Evolutionary conservation across 129 eudicot genomes (phyloP).

Genomic region (Tanacetum coccineum): DNA sequence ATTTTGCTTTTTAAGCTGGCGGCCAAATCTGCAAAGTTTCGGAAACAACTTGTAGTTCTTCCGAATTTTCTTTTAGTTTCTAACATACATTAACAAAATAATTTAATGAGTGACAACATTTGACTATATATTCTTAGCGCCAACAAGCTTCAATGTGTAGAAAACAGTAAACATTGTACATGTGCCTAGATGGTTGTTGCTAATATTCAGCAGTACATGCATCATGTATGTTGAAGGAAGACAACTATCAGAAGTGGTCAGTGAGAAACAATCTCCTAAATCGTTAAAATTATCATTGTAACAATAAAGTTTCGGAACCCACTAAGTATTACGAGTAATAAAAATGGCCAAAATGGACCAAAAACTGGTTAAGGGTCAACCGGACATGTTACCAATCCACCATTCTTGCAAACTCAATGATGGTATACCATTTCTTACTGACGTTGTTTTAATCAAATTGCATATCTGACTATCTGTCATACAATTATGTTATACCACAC

Average conservation of each 20-base stretch:
- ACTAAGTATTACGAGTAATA: no score
- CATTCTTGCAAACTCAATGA: background rate
- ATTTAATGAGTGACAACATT: background rate
- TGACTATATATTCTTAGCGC: no score
- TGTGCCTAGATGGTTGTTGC: background rate
- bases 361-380: no score
- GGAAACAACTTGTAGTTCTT: constrained; percentile 73
- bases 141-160: no score
- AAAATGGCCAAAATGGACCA: no score
- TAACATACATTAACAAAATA: constrained; percentile 24
- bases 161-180: background rate
- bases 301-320: no score
- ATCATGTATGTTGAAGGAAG: background rate
- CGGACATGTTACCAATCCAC: no score
- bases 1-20: constrained; percentile 67
- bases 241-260: no score
- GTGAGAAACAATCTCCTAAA: no score
- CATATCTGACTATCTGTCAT: background rate
- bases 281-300: no score
- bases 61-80: constrained; percentile 62
- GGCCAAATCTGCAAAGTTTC: constrained; percentile 78
- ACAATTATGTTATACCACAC: no score
- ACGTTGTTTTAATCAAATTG: no score
- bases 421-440: background rate
- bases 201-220: background rate